Conservation (phyloP, 805 yeast genomes). For the Sugiyamaella valdiviana region DNA sequence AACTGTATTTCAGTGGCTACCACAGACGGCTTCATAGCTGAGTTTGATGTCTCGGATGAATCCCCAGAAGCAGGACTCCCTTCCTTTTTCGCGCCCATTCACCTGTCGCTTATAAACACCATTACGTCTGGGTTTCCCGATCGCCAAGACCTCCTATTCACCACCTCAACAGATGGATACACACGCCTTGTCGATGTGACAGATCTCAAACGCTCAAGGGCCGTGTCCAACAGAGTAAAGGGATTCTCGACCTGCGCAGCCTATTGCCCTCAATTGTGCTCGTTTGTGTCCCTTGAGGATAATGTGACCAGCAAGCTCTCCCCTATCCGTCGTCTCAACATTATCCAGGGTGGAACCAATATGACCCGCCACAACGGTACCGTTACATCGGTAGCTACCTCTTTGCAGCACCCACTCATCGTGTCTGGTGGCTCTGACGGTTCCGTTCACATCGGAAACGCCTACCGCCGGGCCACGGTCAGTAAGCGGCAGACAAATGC, state of each 20-base stretch:
- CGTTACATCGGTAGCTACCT: conserved; percentile 36
- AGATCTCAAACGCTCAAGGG: conserved; percentile 21
- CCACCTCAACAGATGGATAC: conserved; percentile 41
- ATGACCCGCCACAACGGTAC: conserved; percentile 39
- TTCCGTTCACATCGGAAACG: conserved; percentile 36
- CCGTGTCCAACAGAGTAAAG: conserved; percentile 25
- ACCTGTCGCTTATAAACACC: conserved; percentile 35
- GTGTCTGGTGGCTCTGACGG: conserved; percentile 50
- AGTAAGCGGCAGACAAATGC: conserved; percentile 22
- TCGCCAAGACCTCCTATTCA: conserved; percentile 31
- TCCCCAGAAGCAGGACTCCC: conserved; percentile 25
- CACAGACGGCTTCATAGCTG: conserved; percentile 53
- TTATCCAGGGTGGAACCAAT: conserved; percentile 27
- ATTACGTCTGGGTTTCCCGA: conserved; percentile 34
- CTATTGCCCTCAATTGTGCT: conserved; percentile 22
- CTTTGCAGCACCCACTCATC: conserved; percentile 42
- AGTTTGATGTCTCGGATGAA: conserved; percentile 38
- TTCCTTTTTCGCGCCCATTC: conserved; percentile 35
- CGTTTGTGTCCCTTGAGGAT: conserved; percentile 41
- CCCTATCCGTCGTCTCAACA: conserved; percentile 33
- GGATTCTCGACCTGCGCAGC: conserved; percentile 29
- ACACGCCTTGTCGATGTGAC: conserved; percentile 33
- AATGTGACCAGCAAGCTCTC: conserved; percentile 33
- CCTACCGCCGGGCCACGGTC: conserved; percentile 30
- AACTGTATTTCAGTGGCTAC: conserved; percentile 50